Evolutionary conservation across 495 filamentous ascomycete genomes (phyloP).

Genomic region (Pyronema domesticum): DNA sequence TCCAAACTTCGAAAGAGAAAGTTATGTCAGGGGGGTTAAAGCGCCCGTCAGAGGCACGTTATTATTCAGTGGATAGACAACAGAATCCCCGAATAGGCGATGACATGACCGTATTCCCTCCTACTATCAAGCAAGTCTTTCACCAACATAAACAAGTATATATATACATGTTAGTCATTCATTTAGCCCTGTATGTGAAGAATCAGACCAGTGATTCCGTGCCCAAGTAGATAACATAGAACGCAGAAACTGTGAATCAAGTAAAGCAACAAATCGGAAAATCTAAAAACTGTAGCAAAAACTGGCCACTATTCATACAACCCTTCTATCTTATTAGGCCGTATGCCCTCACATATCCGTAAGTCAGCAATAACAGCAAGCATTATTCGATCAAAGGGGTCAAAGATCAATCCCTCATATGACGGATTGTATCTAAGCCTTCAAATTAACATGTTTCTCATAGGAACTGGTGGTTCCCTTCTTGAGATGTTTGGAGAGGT

Average conservation of each 20-base stretch:
- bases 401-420: neutral
- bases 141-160: no score
- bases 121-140: no score
- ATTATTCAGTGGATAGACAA: no score
- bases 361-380: neutral
- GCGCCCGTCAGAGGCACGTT: no score
- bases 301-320: neutral
- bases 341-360: neutral
- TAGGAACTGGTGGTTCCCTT: neutral
- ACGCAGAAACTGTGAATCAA: neutral
- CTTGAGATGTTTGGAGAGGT: slow-evolving; percentile 5
- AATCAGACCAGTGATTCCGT: neutral
- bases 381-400: neutral
- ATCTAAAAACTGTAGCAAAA: neutral
- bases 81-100: no score
- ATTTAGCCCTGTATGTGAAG: neutral
- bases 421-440: neutral
- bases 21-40: no score
- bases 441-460: neutral
- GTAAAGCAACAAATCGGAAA: neutral
- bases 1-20: no score
- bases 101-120: no score
- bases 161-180: no score
- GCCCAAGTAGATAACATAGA: neutral
- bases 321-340: neutral